These are phyloP conservation scores for Heliocybe sulcata DNA, from an alignment of 1,284 basidiomycete genomes.

Conservation along the genomic window DNA sequence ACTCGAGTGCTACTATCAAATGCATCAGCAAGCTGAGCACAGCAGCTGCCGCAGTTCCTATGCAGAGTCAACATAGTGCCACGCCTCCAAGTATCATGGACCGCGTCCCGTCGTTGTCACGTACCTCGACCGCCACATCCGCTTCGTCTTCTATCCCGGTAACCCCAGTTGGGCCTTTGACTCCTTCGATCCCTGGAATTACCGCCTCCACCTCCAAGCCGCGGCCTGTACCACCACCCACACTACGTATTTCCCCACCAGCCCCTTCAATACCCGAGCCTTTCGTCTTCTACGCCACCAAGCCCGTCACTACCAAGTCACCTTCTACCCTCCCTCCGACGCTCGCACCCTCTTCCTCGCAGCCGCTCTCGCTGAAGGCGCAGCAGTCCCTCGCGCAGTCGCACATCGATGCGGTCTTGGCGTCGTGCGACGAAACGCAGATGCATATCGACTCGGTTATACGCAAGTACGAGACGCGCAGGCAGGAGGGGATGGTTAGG, in stretches of 20 bases:
- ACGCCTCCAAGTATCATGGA: background rate
- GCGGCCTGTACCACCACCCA: background rate
- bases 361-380: background rate
- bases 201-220: background rate
- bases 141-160: background rate
- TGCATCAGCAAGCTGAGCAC: no score
- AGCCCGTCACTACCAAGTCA: background rate
- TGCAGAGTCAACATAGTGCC: background rate
- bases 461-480: background rate
- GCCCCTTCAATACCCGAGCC: background rate
- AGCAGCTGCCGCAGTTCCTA: background rate
- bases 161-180: background rate
- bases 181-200: background rate
- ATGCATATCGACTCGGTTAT: background rate
- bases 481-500: background rate
- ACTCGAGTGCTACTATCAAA: no score
- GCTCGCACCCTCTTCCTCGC: background rate
- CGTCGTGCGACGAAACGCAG: background rate
- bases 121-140: background rate
- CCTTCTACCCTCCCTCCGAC: background rate
- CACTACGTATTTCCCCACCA: background rate
- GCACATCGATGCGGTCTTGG: background rate
- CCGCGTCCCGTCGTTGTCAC: background rate
- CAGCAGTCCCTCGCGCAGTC: background rate
- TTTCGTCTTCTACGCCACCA: background rate